A percentile compares a stretch with the other conserved stretches of the same genome.
Evolutionary conservation across 768 basidiomycete genomes (phyloP).

Genomic region (Mycena filopes): DNA sequence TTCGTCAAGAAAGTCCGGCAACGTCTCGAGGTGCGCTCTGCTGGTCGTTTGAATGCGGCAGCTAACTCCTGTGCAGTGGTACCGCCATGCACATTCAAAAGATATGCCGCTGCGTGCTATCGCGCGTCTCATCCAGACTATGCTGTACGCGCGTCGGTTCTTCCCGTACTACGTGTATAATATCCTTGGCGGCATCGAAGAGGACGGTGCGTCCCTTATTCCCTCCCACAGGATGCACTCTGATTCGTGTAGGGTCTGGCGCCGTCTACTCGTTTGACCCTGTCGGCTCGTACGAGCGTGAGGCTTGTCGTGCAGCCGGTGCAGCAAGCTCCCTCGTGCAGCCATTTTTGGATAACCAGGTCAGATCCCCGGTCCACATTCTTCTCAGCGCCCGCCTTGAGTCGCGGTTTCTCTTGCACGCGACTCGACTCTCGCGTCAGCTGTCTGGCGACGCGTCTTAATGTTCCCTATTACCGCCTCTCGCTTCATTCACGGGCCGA

Average conservation of each 20-base stretch:
- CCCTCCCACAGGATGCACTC: slow-evolving; percentile 14
- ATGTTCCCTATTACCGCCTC: slow-evolving; percentile 29
- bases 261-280: slow-evolving; percentile 99
- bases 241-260: slow-evolving; percentile 74
- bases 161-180: slow-evolving; percentile 99
- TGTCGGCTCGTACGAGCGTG: slow-evolving; percentile 97
- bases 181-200: slow-evolving; percentile 95
- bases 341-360: slow-evolving; percentile 99
- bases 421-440: slow-evolving; percentile 19
- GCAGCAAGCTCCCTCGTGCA: slow-evolving; percentile 95
- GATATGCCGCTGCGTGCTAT: slow-evolving; percentile 97
- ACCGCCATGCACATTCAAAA: slow-evolving; percentile 95
- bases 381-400: not conserved
- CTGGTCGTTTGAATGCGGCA: not conserved
- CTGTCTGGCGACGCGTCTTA: slow-evolving; percentile 24
- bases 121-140: slow-evolving; percentile 97
- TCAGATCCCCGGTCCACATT: slow-evolving; percentile 48
- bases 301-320: slow-evolving; percentile 95
- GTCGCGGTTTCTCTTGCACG: slow-evolving; percentile 16
- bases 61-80: slow-evolving; percentile 73
- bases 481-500: slow-evolving; percentile 23
- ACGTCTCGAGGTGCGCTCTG: slow-evolving; percentile 83
- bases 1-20: slow-evolving; percentile 98
- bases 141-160: slow-evolving; percentile 95
- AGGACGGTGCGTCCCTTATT: slow-evolving; percentile 77